Base-by-base conservation (phyloP, 2,329 filamentous ascomycete genomes). In the Elsinoe fawcettii region DNA sequence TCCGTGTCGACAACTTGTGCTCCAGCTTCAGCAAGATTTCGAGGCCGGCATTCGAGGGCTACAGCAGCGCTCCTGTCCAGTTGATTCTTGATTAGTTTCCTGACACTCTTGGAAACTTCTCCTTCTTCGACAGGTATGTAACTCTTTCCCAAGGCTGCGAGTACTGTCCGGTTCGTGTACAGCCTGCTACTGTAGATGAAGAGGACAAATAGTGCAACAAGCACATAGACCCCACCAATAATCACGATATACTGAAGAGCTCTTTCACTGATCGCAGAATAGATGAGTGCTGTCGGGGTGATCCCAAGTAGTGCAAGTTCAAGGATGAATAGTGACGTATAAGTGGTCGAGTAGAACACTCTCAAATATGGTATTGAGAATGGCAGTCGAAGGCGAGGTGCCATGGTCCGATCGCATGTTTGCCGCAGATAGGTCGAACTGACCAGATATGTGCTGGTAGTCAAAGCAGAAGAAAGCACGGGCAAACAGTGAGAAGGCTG, bases 121-220 rank as follows among this genome's bases (percentile, higher is more conserved):
- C 86, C 87, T 68, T 89, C 88, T 64, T 93, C 89, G 61, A 96
- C 79, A 0, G 91, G 91, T 14, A 96, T 81, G 80, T 88, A 95
- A 56, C 82, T 76, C 70, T 92, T 93, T 1, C 93, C 93, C 59
- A 99, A 96, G 3, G 83, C 85, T 16, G 85, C 82, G 7, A 97
- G 79, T 7, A 88, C 84, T 46, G 80, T 87, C 61, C 88, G 84
- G 66, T 89, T 95, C 55, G 92, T 88, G 72, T 92, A 96, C 18
- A 96, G 80, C n/a, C 93, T 80, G 55, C 84, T 82, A 57, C 85
- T 80, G 70, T 95, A 96, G 65, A 96, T 82, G 65, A 95, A 83
- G 44, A 82, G 71, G 43, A 89, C 81, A 55, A 90, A 73, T 46
- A 88, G 60, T 46, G 86, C 76, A 12, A 89, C 90, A 49, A 90